Base-by-base conservation (phyloP, 2,329 filamentous ascomycete species). In the Cladophialophora carrionii region DNA sequence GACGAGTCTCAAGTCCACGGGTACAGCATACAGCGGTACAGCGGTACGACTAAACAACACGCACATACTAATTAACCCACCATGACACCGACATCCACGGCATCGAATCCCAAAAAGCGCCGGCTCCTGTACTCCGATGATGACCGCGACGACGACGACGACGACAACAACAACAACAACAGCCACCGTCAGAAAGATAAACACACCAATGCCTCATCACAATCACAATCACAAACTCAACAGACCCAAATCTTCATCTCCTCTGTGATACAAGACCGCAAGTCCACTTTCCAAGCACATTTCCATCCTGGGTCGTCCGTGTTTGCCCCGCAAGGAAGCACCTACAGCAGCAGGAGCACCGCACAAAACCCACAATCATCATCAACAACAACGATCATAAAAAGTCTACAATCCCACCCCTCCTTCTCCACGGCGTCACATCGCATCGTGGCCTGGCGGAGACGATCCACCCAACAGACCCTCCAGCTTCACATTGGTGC, bases 401-500 rank as follows among this genome's bases (percentile, higher is more conserved):
- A 71, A 53, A 70, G 76, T 29, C 76, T 84, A 0, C 82, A 83
- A 73, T 67, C 72, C 2, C 75, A 80, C 22, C 74, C 78, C 0
- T 77, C 81, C 43, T 78, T 83, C 66, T 70, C 73, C 41, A 74
- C 73, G 46, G 83, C 83, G 29, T 79, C 77, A 5, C 83, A 85
- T 72, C 79, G 79, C 57, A 82, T 85, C 54, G 75, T 81, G 53
- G 83, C 80, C 58, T 85, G 81, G 81, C 77, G 83, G 24, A 77
- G 74, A 57, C 77, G 78, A 22, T 81, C 80, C 20, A 77, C 76
- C 4, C 82, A 84, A 71, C 78, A 77, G 60, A 79, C 79, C 7
- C 72, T 84, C 20, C 37, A 29, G 5, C 20, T 51, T n/a, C 3
- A 3, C 8, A 12, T 2, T 14, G 41, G 41, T 43, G 12, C 34